Evolutionary conservation across 2,329 filamentous ascomycete species (phyloP), one percentile per base, ranked within the genome.

Genomic region (Venturia carpophila): DNA sequence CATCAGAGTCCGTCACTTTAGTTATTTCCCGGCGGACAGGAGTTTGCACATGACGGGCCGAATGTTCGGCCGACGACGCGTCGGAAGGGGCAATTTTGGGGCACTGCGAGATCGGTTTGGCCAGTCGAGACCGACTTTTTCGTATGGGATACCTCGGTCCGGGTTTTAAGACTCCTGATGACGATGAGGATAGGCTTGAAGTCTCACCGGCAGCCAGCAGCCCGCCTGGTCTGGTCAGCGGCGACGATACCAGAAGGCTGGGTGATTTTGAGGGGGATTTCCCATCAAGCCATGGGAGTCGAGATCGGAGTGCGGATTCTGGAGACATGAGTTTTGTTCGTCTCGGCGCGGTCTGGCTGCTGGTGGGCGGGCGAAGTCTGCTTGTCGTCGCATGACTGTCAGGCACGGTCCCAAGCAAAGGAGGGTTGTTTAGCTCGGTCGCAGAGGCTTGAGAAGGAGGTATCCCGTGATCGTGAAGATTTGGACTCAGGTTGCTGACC

Each of bases 261-360:
- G 39, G 43, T 19, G 9, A 7, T 45, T 45, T 37, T 34, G 62
- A 21, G 30, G 39, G 21, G 10, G 45, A 49, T 49, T 60, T 56
- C 37, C 47, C 63, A 60, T 60, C 52, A 27, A 64, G 63, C 63
- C 63, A 64, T 41, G 63, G 63, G 13, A 64, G 63, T 58, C 63
- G 63, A 43, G 63, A 64, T 34, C 62, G 42, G 11, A 63, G 34
- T 17, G 62, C 52, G 60, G 60, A 61, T 19, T 45, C 42, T 30
- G 42, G 60, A 34, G 60, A 61, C 60, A 61, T 37, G 27, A 58
- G 52, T 15, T 34, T 58, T 19, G 27, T 19, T 58, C 52, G 52
- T n/a, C 15, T n/a, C 11, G 52, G 19, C 37, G 30, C 30, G 19
- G 52, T 37, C 17, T 58, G 30, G 17, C 52, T n/a, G 52, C 52